phyloP scores from a whole-genome alignment of 2,329 filamentous ascomycete genomes.

The Ilyonectria mors-panacis region DNA sequence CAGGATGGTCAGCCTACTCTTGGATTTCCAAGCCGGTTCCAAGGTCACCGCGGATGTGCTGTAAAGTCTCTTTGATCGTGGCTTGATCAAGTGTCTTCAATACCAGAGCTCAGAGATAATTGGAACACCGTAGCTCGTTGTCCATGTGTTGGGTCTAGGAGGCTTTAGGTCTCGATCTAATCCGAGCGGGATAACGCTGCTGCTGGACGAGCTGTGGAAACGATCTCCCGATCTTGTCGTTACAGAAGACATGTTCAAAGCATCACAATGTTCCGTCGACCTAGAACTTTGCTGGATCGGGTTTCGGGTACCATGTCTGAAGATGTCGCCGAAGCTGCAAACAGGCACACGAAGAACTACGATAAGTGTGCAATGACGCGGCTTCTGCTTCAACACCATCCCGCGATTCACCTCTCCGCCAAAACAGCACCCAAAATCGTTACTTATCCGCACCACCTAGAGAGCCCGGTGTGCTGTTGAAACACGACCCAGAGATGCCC shows the following conservation, averaged over 20 bases:
- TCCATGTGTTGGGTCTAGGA: neutral
- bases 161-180: neutral
- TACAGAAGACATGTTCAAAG: neutral
- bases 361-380: neutral
- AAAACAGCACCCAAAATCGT: neutral
- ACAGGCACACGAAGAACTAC: neutral
- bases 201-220: neutral
- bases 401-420: neutral
- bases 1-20: neutral
- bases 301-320: neutral
- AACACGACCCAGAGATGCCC: neutral
- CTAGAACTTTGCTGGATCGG: neutral
- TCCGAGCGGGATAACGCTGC: neutral
- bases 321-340: neutral
- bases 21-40: neutral
- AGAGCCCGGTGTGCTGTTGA: neutral
- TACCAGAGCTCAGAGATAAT: neutral
- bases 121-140: neutral
- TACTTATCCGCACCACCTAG: neutral
- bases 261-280: neutral
- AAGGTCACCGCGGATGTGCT: neutral
- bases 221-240: neutral
- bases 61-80: neutral
- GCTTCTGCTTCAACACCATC: neutral
- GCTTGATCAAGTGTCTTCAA: neutral